Conservation (phyloP, 371 early-diverging fungal species). For the Gilbertella persicaria region DNA sequence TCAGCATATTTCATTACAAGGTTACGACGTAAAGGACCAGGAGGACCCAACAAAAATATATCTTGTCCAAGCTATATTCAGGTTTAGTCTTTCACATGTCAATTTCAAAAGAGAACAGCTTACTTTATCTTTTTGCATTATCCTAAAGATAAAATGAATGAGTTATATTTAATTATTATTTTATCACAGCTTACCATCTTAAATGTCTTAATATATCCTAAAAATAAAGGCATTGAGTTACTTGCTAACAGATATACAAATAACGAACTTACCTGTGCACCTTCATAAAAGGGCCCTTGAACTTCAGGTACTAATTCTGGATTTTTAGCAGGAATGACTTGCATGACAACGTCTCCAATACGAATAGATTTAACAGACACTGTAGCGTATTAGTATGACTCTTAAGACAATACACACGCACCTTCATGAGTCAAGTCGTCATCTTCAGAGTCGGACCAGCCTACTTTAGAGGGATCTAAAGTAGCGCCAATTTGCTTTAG, state of each 20-base stretch:
- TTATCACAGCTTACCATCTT: conserved; percentile 52
- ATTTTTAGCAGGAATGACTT: conserved; percentile 52
- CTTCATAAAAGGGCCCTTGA: conserved; percentile 62
- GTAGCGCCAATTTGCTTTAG: conserved; percentile 48
- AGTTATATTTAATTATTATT: background rate
- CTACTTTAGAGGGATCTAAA: conserved; percentile 31
- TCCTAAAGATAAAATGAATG: conserved; percentile 36
- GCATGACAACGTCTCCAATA: conserved; percentile 69
- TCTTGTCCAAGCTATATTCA: conserved; percentile 72
- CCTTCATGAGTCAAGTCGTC: conserved; percentile 46
- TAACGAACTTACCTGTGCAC: conserved; percentile 56
- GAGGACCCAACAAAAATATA: conserved; percentile 83
- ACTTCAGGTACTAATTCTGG: conserved; percentile 71
- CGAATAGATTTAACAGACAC: conserved; percentile 47
- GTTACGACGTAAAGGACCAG: conserved; percentile 71
- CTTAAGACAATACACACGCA: background rate
- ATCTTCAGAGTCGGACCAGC: conserved; percentile 57
- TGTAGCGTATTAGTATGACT: conserved; percentile 3
- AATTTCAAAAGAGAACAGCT: background rate
- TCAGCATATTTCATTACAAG: conserved; percentile 77
- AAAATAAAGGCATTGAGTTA: background rate
- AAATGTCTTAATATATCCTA: conserved; percentile 76
- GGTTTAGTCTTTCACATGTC: background rate
- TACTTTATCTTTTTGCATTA: conserved; percentile 70
- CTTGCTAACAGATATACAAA: background rate